Evolutionary conservation across 805 yeast species (phyloP), one percentile per base, ranked within the genome.

Genomic region (Candida ortonii): DNA sequence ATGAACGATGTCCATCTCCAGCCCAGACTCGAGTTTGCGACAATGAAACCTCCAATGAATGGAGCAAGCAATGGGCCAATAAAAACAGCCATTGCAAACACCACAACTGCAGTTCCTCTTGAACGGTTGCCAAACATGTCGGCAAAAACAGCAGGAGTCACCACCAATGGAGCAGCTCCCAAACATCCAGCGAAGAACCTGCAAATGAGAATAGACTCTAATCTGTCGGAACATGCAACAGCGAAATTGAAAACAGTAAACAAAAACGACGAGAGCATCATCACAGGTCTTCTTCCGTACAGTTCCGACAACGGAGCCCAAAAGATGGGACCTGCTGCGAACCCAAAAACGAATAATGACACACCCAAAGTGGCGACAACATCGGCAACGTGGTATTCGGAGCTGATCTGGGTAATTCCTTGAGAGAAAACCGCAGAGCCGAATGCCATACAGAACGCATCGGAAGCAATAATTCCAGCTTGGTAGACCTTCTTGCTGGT

Each of bases 271-370:
- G 88, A 74, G 3, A 76, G 43, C 2, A 82, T 44, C 35, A 84
- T 50, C 11, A 84, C 78, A 12, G 71, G 59, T 55, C 74, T 73
- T 59, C 95, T 73, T 35, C 94, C 93, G 46, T 70, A 80, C 22
- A 81, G 51, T 57, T 84, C 95, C n/a, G 90, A 80, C 22, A 84
- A 56, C 4, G 95, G 96, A 16, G 93, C 96, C 87, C 93, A 89
- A 22, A 86, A 52, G 32, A 89, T 67, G 3, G 97, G 97, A 13
- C 97, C 96, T 1, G 86, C 72, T 1, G 96, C 97, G 61, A 88
- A 90, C 8, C 97, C 97, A 25, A 87, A 59, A n/a, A 89, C 96
- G 50, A 76, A 89, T 16, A 88, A 67, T 0, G 96, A 78, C 7
- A 87, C 71, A 37, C 86, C 84, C 29, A 90, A 68, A 15, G 84